A percentile compares a stretch with the other conserved stretches of the same genome.
phyloP scores from a whole-genome alignment of 2,329 filamentous ascomycete genomes.

The Verticillium nonalfalfae region DNA sequence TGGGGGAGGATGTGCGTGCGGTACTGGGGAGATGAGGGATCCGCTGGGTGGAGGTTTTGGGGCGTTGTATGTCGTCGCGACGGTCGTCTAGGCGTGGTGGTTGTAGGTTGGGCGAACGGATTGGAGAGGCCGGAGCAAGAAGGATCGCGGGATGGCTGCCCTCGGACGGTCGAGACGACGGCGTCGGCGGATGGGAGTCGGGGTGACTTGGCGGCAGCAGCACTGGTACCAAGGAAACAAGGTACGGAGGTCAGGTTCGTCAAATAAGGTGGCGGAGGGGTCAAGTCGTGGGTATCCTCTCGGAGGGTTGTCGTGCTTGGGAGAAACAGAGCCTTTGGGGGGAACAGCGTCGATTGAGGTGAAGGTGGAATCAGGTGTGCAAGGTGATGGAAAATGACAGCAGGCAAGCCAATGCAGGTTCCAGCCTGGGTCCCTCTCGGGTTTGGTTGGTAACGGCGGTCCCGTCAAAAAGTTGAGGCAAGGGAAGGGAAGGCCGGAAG shows the following conservation, averaged over 20 bases:
- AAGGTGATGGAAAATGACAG: not conserved
- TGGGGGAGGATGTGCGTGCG: not conserved
- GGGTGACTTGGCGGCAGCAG: not conserved
- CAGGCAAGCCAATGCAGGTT: not conserved
- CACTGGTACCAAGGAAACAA: not conserved
- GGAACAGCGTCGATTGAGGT: not conserved
- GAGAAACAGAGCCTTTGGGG: not conserved
- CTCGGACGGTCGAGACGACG: not conserved
- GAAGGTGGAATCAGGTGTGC: not conserved
- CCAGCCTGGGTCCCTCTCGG: not conserved
- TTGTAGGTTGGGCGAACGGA: not conserved
- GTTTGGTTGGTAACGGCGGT: not conserved
- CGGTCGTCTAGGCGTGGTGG: not conserved
- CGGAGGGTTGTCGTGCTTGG: not conserved
- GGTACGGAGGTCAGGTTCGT: not conserved
- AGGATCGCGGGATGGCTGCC: not conserved
- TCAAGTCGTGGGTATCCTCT: not conserved
- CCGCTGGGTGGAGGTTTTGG: not conserved
- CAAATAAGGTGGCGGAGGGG: not conserved
- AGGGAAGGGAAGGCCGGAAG: not conserved
- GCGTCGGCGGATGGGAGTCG: not conserved
- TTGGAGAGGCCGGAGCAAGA: not conserved
- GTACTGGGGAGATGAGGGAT: not conserved
- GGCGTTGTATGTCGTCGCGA: not conserved
- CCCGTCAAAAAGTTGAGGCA: not conserved